These are phyloP conservation scores for Prunus dulcis DNA, from an alignment of 306 rosid genomes.

Conservation along the genomic window DNA sequence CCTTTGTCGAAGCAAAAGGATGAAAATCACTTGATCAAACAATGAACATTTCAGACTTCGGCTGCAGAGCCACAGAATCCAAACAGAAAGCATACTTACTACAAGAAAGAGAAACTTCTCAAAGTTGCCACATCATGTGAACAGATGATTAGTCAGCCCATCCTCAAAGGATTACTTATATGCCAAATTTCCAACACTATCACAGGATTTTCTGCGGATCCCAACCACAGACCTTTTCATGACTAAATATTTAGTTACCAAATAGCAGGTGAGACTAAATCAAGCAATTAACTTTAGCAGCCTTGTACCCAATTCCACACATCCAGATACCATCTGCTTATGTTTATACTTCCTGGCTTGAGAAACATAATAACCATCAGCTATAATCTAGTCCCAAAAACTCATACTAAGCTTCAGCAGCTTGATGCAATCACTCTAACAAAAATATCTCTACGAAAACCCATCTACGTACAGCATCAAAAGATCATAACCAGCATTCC, in stretches of 20 bases:
- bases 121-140: slow-evolving; percentile 9
- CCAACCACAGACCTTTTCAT: slow-evolving; percentile 26
- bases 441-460: slow-evolving; percentile 36
- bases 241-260: slow-evolving; percentile 11
- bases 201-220: slow-evolving; percentile 22
- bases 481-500: slow-evolving; percentile 49
- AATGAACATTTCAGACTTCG: slow-evolving; percentile 18
- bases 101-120: slow-evolving; percentile 20
- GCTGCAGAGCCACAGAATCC: slow-evolving; percentile 30
- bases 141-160: slow-evolving; percentile 19
- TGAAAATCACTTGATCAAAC: slow-evolving; percentile 12
- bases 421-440: slow-evolving; percentile 38
- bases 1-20: slow-evolving; percentile 21
- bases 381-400: slow-evolving; percentile 41
- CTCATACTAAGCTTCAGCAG: slow-evolving; percentile 33
- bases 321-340: slow-evolving; percentile 31
- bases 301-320: slow-evolving; percentile 33
- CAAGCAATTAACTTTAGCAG: slow-evolving; percentile 21
- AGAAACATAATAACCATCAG: slow-evolving; percentile 34
- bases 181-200: slow-evolving; percentile 28
- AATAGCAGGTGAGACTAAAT: slow-evolving; percentile 20
- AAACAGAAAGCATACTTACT: slow-evolving; percentile 12
- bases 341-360: slow-evolving; percentile 23
- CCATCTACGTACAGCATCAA: slow-evolving; percentile 40
- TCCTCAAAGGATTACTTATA: slow-evolving; percentile 22